These are phyloP conservation scores for Vitis hybrid DNA, from an alignment of 177 flowering plant species.

Conservation along the genomic window DNA sequence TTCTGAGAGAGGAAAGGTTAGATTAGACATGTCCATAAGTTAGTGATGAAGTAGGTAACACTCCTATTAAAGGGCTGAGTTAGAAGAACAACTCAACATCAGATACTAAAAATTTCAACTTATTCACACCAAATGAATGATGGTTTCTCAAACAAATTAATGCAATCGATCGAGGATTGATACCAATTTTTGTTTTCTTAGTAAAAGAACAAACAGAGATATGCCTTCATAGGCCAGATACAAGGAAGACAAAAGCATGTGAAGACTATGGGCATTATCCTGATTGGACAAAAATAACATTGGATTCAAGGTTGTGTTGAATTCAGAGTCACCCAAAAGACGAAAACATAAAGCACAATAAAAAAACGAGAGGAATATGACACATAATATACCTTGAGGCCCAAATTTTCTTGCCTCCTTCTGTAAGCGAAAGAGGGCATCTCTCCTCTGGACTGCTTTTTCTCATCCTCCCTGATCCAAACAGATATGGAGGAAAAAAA, in stretches of 20 bases:
- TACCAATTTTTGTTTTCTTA: no score
- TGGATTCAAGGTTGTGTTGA: background rate
- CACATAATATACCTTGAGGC: slow-evolving; percentile 14
- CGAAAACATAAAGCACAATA: background rate
- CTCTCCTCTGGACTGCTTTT: background rate
- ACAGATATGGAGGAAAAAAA: slow-evolving; percentile 3
- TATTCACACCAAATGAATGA: no score
- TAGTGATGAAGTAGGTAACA: no score
- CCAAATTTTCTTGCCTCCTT: background rate
- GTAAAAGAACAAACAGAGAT: no score
- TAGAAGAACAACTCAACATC: no score
- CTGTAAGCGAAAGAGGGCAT: slow-evolving; percentile 8
- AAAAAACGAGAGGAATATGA: slow-evolving; percentile 13
- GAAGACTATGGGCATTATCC: background rate
- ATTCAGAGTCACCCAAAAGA: background rate
- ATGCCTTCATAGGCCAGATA: no score
- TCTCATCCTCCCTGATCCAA: background rate
- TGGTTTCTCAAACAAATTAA: background rate
- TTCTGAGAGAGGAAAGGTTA: no score
- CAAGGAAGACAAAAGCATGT: background rate
- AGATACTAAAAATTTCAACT: no score
- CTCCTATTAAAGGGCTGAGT: no score
- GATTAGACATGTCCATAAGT: no score
- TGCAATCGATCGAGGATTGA: background rate
- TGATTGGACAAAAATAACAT: background rate